Conservation (phyloP, 1,284 basidiomycete genomes). For the Earliella scabrosa region DNA sequence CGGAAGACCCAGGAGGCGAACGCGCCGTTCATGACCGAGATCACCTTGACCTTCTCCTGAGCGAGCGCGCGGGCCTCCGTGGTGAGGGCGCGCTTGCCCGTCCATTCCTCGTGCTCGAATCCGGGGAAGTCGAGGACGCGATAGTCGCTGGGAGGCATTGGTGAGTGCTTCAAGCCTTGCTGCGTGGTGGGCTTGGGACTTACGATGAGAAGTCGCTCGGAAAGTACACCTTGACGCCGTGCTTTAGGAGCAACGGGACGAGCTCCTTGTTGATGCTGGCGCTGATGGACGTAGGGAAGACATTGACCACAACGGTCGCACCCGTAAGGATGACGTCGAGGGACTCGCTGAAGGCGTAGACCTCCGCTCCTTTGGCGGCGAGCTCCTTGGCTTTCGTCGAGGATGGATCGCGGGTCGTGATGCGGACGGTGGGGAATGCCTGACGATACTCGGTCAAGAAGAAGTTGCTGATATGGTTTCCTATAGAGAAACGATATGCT, state of each 20-base stretch:
- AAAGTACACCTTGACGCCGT: constrained; percentile 31
- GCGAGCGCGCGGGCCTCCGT: constrained; percentile 19
- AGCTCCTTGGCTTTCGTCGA: constrained; percentile 25
- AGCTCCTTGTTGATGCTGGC: constrained; percentile 23
- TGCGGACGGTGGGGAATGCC: constrained; percentile 29
- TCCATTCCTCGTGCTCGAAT: constrained; percentile 27
- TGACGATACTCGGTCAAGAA: constrained; percentile 28
- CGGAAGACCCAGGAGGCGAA: constrained; percentile 21
- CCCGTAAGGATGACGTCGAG: constrained; percentile 24
- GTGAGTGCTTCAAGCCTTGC: no score
- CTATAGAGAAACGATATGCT: no score
- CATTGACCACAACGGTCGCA: constrained; percentile 31
- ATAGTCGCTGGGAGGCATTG: constrained; percentile 24
- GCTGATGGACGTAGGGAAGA: constrained; percentile 6
- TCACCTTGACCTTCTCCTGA: constrained; percentile 27
- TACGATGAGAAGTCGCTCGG: constrained; percentile 31
- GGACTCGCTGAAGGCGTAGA: constrained; percentile 20
- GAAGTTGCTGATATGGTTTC: background rate
- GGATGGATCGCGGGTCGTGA: constrained; percentile 26
- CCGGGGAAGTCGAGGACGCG: constrained; percentile 29
- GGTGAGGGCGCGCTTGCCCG: constrained; percentile 24
- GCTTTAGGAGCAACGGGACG: constrained; percentile 23
- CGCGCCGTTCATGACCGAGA: constrained; percentile 29
- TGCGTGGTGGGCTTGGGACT: no score
- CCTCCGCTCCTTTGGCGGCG: constrained; percentile 27